Evolutionary conservation across 176 grass and related monocot species (phyloP).

Genomic region (Rhynchospora breviuscula): DNA sequence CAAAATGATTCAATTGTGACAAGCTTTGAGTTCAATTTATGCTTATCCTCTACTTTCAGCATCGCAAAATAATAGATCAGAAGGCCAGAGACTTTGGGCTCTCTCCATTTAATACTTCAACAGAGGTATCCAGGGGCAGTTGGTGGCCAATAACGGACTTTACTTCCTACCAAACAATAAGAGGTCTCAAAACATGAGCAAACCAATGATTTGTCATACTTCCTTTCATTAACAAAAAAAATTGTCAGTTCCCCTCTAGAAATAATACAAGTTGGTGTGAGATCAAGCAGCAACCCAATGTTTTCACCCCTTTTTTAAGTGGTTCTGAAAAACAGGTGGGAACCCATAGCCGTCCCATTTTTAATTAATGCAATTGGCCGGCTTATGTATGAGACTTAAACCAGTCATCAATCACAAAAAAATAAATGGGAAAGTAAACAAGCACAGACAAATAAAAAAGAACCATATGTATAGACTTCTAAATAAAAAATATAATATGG

Average conservation of each 20-base stretch:
- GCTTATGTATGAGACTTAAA: not conserved
- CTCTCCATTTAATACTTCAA: conserved; percentile 19
- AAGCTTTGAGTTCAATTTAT: not conserved
- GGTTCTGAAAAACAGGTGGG: not conserved
- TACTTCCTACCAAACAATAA: not conserved
- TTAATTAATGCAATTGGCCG: not conserved
- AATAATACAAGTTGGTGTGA: not conserved
- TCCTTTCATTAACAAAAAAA: not conserved
- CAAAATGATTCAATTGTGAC: not conserved
- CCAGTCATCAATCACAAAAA: not conserved
- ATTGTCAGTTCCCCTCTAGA: not conserved
- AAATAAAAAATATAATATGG: not conserved
- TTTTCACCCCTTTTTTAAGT: not conserved
- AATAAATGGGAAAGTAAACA: not conserved
- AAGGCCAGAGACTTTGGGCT: not conserved
- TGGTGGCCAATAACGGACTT: conserved; percentile 29
- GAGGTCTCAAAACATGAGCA: conserved; percentile 9
- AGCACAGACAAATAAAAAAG: not conserved
- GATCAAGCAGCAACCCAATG: not conserved
- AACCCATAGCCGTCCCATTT: not conserved
- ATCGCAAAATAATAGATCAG: not conserved
- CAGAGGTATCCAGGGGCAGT: conserved; percentile 4
- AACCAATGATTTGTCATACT: not conserved
- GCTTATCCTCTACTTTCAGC: conserved; percentile 1
- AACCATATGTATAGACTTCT: not conserved